These are phyloP conservation scores for Epipyxis sp. DNA, from an alignment of 108 stramenopile genomes.

Conservation along the genomic window DNA sequence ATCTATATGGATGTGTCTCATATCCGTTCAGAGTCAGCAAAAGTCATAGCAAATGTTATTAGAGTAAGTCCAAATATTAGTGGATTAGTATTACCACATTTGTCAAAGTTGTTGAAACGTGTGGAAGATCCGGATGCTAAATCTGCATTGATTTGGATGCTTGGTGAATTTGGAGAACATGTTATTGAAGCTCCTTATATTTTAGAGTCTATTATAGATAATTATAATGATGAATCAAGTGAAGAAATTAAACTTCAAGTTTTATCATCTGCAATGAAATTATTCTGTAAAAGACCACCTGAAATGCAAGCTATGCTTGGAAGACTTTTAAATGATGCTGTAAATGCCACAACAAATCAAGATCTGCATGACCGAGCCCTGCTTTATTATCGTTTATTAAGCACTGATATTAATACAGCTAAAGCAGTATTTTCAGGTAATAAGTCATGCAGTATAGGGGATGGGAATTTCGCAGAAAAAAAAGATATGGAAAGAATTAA, in stretches of 20 bases:
- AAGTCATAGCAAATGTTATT: conserved; percentile 70
- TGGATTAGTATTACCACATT: conserved; percentile 70
- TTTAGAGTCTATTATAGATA: conserved; percentile 73
- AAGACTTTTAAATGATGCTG: conserved; percentile 77
- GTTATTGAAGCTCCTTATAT: conserved; percentile 90
- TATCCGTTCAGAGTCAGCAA: conserved; percentile 76
- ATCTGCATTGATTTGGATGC: conserved; percentile 82
- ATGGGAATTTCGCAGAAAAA: conserved; percentile 40
- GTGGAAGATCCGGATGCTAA: conserved; percentile 72
- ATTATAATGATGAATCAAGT: conserved; percentile 36
- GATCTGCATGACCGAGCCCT: conserved; percentile 96
- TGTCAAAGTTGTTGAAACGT: conserved; percentile 68
- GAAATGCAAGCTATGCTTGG: conserved; percentile 89
- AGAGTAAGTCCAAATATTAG: conserved; percentile 71
- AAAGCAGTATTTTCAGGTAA: conserved; percentile 57
- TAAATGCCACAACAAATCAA: conserved; percentile 80
- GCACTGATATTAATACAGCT: conserved; percentile 69
- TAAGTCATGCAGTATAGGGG: background rate
- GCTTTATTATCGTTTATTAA: conserved; percentile 89
- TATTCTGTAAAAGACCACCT: conserved; percentile 95
- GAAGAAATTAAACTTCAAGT: conserved; percentile 74
- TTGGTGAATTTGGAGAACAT: conserved; percentile 92
- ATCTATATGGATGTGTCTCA: conserved; percentile 72
- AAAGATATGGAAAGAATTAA: conserved; percentile 63
- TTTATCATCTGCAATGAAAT: conserved; percentile 80